Evolutionary conservation across 768 basidiomycete species (phyloP).

Genomic region (Mrakia blollopis): DNA sequence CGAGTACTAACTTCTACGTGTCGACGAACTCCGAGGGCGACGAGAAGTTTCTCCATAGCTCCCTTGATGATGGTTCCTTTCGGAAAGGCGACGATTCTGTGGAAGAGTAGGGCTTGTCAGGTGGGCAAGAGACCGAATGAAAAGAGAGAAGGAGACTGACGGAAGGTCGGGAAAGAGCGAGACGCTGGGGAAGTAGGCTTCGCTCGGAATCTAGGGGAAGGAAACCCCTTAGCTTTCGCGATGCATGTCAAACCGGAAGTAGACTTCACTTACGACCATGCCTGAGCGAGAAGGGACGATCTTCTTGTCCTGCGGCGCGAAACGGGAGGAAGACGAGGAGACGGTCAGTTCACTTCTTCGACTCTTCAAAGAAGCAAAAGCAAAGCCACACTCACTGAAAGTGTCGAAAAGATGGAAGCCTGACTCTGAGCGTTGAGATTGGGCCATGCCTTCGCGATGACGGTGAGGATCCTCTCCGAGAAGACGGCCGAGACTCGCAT

Average conservation of each 20-base stretch:
- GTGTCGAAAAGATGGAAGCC: constrained; percentile 50
- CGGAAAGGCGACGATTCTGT: constrained; percentile 59
- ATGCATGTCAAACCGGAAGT: too few species aligned
- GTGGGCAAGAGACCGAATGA: background rate
- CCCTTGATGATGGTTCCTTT: constrained; percentile 63
- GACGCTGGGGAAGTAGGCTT: constrained; percentile 78
- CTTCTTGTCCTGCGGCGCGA: background rate
- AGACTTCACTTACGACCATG: constrained; percentile 40
- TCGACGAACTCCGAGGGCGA: constrained; percentile 73
- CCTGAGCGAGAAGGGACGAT: background rate
- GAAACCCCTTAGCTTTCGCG: too few species aligned
- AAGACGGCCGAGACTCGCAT: constrained; percentile 63
- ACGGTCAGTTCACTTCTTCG: background rate
- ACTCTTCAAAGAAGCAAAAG: background rate
- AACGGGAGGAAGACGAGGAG: background rate
- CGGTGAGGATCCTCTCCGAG: constrained; percentile 70
- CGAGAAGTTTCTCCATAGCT: constrained; percentile 57
- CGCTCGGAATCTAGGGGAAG: constrained; percentile 49
- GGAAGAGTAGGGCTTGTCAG: background rate
- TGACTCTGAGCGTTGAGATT: constrained; percentile 54
- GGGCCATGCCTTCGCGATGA: constrained; percentile 68
- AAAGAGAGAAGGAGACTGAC: background rate
- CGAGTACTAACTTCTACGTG: too few species aligned
- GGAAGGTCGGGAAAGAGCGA: constrained; percentile 87
- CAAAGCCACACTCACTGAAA: constrained; percentile 43